These are phyloP conservation scores for Thymus mandschuricus DNA, from an alignment of 257 asterid genomes.

Conservation along the genomic window DNA sequence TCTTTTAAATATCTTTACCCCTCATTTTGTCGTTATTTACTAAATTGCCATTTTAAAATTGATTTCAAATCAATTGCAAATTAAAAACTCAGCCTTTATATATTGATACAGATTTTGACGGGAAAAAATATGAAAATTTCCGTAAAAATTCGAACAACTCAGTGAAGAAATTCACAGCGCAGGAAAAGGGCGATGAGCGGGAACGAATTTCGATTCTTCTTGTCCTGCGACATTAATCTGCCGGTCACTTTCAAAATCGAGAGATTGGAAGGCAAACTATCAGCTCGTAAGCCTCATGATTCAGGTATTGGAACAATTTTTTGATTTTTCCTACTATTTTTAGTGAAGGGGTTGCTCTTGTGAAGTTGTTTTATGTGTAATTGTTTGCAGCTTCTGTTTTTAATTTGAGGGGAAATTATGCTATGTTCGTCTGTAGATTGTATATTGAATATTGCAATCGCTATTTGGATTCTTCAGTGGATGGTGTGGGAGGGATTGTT, in stretches of 20 bases:
- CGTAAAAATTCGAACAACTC: not conserved
- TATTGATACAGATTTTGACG: not conserved
- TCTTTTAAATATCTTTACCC: too few relatives aligned
- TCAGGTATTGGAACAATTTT: constrained; percentile 51
- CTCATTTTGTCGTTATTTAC: too few relatives aligned
- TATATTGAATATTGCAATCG: not conserved
- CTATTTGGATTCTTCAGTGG: constrained; percentile 29
- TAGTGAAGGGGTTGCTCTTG: not conserved
- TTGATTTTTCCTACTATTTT: not conserved
- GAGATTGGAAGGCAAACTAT: constrained; percentile 82
- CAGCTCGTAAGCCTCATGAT: constrained; percentile 46
- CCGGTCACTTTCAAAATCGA: constrained; percentile 92
- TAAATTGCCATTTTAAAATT: too few relatives aligned
- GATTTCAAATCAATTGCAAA: too few relatives aligned
- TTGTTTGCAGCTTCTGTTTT: constrained; percentile 9
- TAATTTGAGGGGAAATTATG: not conserved
- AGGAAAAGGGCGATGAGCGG: constrained; percentile 54
- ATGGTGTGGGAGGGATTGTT: constrained; percentile 2
- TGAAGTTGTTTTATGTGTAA: not conserved
- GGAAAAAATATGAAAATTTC: not conserved
- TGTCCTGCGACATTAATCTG: constrained; percentile 93
- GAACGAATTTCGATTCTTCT: constrained; percentile 88
- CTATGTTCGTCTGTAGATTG: constrained; percentile 11
- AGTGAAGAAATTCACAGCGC: constrained; percentile 23
- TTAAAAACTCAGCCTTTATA: too few relatives aligned